Evolutionary conservation across 2,329 filamentous ascomycete species (phyloP).

Genomic region (Trichoderma asperellum): DNA sequence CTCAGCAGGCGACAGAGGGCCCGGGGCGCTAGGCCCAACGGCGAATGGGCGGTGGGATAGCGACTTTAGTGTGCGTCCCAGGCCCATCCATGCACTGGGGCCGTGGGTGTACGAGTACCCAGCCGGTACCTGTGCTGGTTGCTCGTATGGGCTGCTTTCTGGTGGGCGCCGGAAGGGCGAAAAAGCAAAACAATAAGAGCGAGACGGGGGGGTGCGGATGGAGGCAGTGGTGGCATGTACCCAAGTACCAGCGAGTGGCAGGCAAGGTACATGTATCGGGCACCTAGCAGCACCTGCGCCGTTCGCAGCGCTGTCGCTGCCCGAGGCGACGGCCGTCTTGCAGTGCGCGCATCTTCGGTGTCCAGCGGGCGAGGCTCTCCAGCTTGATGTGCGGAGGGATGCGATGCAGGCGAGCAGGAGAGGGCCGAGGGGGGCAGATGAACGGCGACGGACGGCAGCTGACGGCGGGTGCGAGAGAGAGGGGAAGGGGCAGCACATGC

Average conservation of each 20-base stretch:
- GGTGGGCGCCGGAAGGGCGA: neutral
- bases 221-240: conserved; percentile 20
- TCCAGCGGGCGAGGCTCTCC: neutral
- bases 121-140: conserved; percentile 2
- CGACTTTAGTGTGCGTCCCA: conserved; percentile 39
- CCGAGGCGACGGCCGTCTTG: neutral
- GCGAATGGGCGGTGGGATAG: conserved; percentile 43
- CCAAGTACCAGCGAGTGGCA: neutral
- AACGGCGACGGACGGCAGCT: conserved; percentile 5
- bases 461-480: conserved; percentile 21
- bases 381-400: neutral
- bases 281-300: neutral
- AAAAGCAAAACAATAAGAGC: conserved; percentile 1
- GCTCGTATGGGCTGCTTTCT: neutral
- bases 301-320: neutral
- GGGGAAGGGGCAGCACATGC: conserved; percentile 14
- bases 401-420: conserved; percentile 14
- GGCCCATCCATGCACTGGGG: conserved; percentile 29
- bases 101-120: conserved; percentile 25
- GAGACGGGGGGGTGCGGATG: conserved; percentile 26
- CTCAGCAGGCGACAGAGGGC: conserved; percentile 23
- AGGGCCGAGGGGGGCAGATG: neutral
- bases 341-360: neutral
- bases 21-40: conserved; percentile 43
- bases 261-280: neutral